phyloP scores from a whole-genome alignment of 2,329 filamentous ascomycete genomes.

The Cercospora sojina region DNA sequence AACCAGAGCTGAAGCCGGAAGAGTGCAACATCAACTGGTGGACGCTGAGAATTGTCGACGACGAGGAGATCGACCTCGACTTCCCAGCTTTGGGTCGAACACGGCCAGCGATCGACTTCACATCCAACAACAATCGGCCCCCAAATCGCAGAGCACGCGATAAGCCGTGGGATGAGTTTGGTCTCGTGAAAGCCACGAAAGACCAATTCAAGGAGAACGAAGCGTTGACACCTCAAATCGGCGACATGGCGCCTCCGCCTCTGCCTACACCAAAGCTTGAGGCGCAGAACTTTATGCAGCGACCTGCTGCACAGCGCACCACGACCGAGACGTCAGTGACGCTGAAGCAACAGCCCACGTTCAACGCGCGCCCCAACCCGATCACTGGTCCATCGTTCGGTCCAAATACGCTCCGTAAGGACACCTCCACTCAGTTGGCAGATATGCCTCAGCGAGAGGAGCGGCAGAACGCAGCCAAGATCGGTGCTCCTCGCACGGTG shows the following conservation, averaged over 20 bases:
- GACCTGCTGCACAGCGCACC: constrained; percentile 17
- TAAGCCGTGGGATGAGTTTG: constrained; percentile 80
- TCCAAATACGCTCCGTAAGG: constrained; percentile 42
- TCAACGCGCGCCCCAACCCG: constrained; percentile 49
- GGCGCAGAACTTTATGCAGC: constrained; percentile 1
- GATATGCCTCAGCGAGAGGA: constrained; percentile 49
- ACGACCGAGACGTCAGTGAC: constrained; percentile 18
- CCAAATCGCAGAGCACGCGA: constrained; percentile 66
- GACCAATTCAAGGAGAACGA: constrained; percentile 70
- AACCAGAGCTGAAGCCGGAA: constrained; percentile 63
- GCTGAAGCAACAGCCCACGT: constrained; percentile 30
- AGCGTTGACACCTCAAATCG: constrained; percentile 36
- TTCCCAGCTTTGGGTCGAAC: constrained; percentile 76
- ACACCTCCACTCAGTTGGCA: constrained; percentile 43
- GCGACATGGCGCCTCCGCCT: constrained; percentile 18
- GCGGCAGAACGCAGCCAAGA: constrained; percentile 44
- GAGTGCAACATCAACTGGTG: constrained; percentile 79
- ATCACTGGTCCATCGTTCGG: constrained; percentile 53
- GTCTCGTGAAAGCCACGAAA: constrained; percentile 69
- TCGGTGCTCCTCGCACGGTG: constrained; percentile 68
- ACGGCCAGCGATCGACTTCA: constrained; percentile 73
- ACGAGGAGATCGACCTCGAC: constrained; percentile 81
- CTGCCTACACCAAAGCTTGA: constrained; percentile 20
- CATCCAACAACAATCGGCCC: constrained; percentile 71
- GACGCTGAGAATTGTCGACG: constrained; percentile 79